Evolutionary conservation across 371 early-diverging fungal species (phyloP), one percentile per base, ranked within the genome.

Genomic region (Lichtheimia ornata): DNA sequence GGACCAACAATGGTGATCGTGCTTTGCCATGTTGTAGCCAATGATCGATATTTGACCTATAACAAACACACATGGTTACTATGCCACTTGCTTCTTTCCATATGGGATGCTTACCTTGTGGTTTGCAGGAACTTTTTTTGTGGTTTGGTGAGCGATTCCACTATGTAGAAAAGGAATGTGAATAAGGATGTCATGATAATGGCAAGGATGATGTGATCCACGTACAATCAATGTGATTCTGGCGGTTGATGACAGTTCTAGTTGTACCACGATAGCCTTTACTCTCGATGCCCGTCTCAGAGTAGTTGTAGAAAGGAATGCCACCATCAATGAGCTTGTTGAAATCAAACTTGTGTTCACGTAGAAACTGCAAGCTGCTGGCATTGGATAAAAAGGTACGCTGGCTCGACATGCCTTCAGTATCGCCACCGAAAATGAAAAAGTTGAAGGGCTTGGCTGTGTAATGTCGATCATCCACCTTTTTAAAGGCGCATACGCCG

Each of bases 371-470:
- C 7, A 94, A 64, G 45, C 89, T 88, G 30, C 86, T 80, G 41
- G 87, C 84, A 61, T 88, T 87, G 51, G 79, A 79, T 5, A 76
- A 62, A 62, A 93, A 91, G 41, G 79, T 71, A 4, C 84, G 69
- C 43, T 90, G 83, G 11, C 75, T 69, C 0, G 59, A 56, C n/a
- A 74, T 45, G 6, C 44, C 53, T 3, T 55, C 30, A 0, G 69
- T 66, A 55, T 77, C 81, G 14, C 67, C 77, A 5, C 93, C 93
- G 56, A 93, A 94, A 35, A 94, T 82, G 67, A 91, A 93, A 58
- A 93, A 92, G 67, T 93, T 94, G 84, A 91, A 93, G 0, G 96
- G 89, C 52, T 81, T 84, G 12, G 91, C 91, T 27, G 79, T 65
- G 71, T 89, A 94, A 20, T 76, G 73, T 35, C 61, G 68, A 25